Evolutionary conservation across 2,329 filamentous ascomycete species (phyloP), one percentile per base, ranked within the genome.

Genomic region (Cladosporium sp.): DNA sequence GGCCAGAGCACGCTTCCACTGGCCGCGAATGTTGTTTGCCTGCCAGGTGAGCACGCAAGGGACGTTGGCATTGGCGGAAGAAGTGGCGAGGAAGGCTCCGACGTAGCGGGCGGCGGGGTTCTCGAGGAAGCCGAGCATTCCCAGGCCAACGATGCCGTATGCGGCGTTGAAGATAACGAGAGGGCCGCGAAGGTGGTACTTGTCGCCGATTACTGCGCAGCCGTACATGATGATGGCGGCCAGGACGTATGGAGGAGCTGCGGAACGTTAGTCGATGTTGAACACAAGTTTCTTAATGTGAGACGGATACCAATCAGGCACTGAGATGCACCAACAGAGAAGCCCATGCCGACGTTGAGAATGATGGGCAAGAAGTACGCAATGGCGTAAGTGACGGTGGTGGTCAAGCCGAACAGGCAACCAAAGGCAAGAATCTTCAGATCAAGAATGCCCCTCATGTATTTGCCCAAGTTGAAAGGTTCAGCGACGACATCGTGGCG

Each of bases 1-100:
- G 70, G 84, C 87, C 64, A 94, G 86, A 0, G 90, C 90, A 48
- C 91, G 84, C 76, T 93, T 95, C 89, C 90, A 95, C 74, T 94
- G 90, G 0, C 90, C 90, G 54, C 89, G 85, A 67, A 95, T 87
- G 73, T 95, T 95, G 75, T 93, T 94, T 40, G 89, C 89, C 75
- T 93, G 90, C 75, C 90, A 94, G 0, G 89, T 82, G 77, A 95
- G 84, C 45, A 84, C 78, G 1, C 84, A 79, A 0, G 91, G 90
- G 4, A 93, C 79, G 69, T 94, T 93, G 62, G 86, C 64, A 48
- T 71, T 71, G 58, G 60, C 64, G 34, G 63, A 65, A 2, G 67
- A 67, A 3, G 69, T 71, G 32, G 70, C 70, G 44, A 72, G 64
- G 66, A 72, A 73, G 57, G 70, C 70, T n/a, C 70, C 70, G 48